phyloP scores from a whole-genome alignment of 1,139 yeast species.

The Blastobotrys buckinghamii region DNA sequence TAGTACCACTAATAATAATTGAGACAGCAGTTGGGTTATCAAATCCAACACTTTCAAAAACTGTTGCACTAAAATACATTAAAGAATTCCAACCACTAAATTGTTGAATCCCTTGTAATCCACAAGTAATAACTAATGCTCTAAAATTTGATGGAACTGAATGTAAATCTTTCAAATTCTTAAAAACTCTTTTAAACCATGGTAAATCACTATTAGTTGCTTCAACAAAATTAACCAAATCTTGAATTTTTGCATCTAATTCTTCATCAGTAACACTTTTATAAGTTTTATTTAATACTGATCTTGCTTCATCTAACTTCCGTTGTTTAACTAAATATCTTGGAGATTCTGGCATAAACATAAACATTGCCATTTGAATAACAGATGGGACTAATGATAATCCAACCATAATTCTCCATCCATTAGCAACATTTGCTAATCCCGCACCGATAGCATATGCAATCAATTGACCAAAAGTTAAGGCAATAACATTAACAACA shows the following conservation, averaged over 20 bases:
- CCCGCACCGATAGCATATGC: conserved; percentile 96
- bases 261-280: conserved; percentile 26
- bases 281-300: conserved; percentile 50
- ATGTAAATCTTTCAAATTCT: conserved; percentile 57
- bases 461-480: conserved; percentile 86
- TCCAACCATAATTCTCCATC: conserved; percentile 93
- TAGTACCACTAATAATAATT: conserved; percentile 85
- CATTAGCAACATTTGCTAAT: conserved; percentile 60
- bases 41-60: conserved; percentile 85
- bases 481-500: conserved; percentile 57
- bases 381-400: conserved; percentile 83
- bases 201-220: conserved; percentile 4
- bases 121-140: conserved; percentile 84
- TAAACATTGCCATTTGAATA: conserved; percentile 66
- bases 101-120: conserved; percentile 91
- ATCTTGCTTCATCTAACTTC: conserved; percentile 55
- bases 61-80: conserved; percentile 89
- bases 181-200: conserved; percentile 16
- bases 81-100: conserved; percentile 92
- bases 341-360: conserved; percentile 93
- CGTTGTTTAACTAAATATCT: conserved; percentile 76
- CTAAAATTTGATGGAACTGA: conserved; percentile 76
- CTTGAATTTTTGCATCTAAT: conserved; percentile 23
- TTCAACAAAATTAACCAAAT: conserved; percentile 18
- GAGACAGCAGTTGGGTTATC: conserved; percentile 84